Evolutionary conservation across 2,329 filamentous ascomycete genomes (phyloP).

Genomic region (Aspergillus sclerotialis): DNA sequence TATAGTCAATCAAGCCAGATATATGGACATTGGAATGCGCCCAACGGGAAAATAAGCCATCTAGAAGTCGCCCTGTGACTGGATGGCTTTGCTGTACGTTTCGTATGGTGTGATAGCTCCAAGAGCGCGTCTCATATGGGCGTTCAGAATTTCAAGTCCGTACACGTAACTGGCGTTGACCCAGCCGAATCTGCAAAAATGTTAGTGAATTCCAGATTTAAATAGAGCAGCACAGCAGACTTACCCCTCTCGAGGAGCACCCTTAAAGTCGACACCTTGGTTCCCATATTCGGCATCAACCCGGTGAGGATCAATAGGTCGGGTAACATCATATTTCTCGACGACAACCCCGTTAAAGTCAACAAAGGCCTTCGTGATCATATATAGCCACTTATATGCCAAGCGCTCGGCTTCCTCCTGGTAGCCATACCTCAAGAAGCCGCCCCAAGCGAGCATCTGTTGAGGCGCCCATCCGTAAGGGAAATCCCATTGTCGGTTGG

Average conservation of each 20-base stretch:
- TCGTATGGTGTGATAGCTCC: slow-evolving; percentile 84
- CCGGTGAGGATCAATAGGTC: slow-evolving; percentile 80
- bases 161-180: slow-evolving; percentile 98
- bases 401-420: slow-evolving; percentile 81
- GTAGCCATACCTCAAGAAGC: slow-evolving; percentile 84
- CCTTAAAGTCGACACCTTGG: slow-evolving; percentile 91
- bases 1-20: no score
- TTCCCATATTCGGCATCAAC: slow-evolving; percentile 98
- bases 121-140: slow-evolving; percentile 81
- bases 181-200: slow-evolving; percentile 77
- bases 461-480: slow-evolving; percentile 98
- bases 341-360: slow-evolving; percentile 98
- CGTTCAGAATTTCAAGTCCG: slow-evolving; percentile 78
- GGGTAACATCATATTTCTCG: slow-evolving; percentile 96
- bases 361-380: slow-evolving; percentile 97
- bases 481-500: slow-evolving; percentile 97
- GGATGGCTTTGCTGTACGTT: slow-evolving; percentile 63
- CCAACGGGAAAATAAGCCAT: not conserved
- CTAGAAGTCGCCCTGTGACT: slow-evolving; percentile 23
- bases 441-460: slow-evolving; percentile 96
- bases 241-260: slow-evolving; percentile 91
- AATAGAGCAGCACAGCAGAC: slow-evolving; percentile 30
- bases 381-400: slow-evolving; percentile 94
- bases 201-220: slow-evolving; percentile 3
- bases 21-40: no score